Evolutionary conservation across 2,329 filamentous ascomycete genomes (phyloP).

Genomic region (Paraphaeosphaeria sporulosa): DNA sequence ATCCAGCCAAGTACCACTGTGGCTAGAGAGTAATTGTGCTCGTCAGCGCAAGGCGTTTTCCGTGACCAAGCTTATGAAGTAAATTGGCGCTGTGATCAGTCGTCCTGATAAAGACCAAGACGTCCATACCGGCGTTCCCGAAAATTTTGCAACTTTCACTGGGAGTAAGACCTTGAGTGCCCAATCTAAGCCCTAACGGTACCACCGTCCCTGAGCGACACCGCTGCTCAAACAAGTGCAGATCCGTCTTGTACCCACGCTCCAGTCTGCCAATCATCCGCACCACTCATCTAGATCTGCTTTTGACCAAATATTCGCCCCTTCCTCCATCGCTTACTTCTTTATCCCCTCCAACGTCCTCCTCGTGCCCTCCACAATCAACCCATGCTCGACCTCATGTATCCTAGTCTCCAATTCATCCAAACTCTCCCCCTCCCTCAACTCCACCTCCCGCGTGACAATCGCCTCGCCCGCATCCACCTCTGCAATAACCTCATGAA

Average conservation of each 20-base stretch:
- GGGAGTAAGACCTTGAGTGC: neutral
- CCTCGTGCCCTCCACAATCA: constrained; percentile 78
- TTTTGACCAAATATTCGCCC: neutral
- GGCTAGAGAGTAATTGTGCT: neutral
- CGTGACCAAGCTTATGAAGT: neutral
- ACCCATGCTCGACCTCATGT: constrained; percentile 76
- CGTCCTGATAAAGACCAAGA: neutral
- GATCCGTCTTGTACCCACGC: neutral
- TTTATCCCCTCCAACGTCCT: constrained; percentile 54
- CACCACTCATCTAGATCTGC: too few species aligned
- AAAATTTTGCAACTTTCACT: neutral
- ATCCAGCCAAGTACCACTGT: neutral
- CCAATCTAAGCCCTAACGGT: neutral
- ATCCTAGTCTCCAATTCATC: constrained; percentile 75
- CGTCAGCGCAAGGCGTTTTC: neutral
- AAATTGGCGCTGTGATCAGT: neutral
- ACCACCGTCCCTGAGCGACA: neutral
- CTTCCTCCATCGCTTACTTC: constrained; percentile 11
- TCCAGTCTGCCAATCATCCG: neutral
- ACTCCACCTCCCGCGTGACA: constrained; percentile 71
- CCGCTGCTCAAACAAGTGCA: neutral
- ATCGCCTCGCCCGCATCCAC: constrained; percentile 83
- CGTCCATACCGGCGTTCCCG: neutral
- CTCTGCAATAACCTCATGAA: constrained; percentile 78
- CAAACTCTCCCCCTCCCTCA: constrained; percentile 64